Evolutionary conservation across 176 grass and related monocot species (phyloP).

Genomic region (Chloris gayana): DNA sequence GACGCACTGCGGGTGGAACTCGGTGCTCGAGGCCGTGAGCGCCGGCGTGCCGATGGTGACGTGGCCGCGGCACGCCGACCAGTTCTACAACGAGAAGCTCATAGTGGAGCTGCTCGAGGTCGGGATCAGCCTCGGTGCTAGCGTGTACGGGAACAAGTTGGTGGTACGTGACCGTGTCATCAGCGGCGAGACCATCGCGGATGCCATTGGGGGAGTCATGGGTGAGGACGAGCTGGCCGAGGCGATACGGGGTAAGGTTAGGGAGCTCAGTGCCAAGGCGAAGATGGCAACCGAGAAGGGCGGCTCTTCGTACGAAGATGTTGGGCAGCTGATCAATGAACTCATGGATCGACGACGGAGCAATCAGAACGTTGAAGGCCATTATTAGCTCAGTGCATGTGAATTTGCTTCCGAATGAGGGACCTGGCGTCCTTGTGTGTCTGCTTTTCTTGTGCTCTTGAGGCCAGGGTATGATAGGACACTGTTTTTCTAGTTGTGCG

Average conservation of each 20-base stretch:
- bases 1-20: conserved; percentile 84
- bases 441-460: too few species aligned
- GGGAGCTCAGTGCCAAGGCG: conserved; percentile 36
- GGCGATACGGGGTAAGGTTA: conserved; percentile 24
- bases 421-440: too few species aligned
- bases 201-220: conserved; percentile 39
- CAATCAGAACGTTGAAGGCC: too few species aligned
- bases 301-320: conserved; percentile 44
- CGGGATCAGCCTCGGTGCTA: conserved; percentile 44
- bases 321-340: conserved; percentile 42
- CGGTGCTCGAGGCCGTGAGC: conserved; percentile 51
- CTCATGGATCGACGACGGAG: conserved; percentile 22
- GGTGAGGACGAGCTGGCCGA: conserved; percentile 19
- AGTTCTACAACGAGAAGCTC: conserved; percentile 82
- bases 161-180: conserved; percentile 38
- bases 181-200: conserved; percentile 31
- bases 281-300: conserved; percentile 35
- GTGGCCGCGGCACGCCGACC: conserved; percentile 66
- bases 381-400: too few species aligned
- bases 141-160: conserved; percentile 11
- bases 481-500: too few species aligned
- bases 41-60: conserved; percentile 74
- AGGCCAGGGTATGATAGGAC: too few species aligned
- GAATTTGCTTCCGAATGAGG: too few species aligned
- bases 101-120: conserved; percentile 53